phyloP scores from a whole-genome alignment of 305 asterid species.

The Nicotiana rustica region DNA sequence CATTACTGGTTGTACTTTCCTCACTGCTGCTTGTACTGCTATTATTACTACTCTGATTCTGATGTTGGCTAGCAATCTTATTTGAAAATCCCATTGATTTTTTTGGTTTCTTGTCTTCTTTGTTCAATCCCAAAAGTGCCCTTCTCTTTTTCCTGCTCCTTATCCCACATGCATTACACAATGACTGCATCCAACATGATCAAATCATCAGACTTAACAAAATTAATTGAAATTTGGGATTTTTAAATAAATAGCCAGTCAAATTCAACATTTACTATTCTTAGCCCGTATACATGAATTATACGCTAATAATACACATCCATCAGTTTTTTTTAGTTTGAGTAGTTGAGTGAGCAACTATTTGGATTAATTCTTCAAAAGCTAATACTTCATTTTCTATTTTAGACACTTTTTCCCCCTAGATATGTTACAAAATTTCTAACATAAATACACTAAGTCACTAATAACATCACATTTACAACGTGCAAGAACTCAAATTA shows the following conservation, averaged over 20 bases:
- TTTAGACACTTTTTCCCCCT: too few relatives aligned
- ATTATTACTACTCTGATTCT: slow-evolving; percentile 49
- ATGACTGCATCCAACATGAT: slow-evolving; percentile 59
- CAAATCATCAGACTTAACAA: background rate
- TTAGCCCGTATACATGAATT: too few relatives aligned
- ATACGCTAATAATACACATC: too few relatives aligned
- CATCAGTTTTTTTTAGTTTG: too few relatives aligned
- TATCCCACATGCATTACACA: slow-evolving; percentile 97
- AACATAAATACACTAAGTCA: background rate
- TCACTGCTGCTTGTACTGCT: slow-evolving; percentile 58
- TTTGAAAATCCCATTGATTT: slow-evolving; percentile 43
- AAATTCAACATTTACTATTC: too few relatives aligned
- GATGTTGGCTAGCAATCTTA: slow-evolving; percentile 23
- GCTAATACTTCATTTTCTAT: background rate
- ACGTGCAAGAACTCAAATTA: background rate
- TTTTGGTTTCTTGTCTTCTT: slow-evolving; percentile 77
- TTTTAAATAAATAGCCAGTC: too few relatives aligned
- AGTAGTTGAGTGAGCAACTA: too few relatives aligned
- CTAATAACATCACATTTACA: background rate
- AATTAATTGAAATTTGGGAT: too few relatives aligned
- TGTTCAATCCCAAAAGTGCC: slow-evolving; percentile 74
- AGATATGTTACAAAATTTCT: background rate
- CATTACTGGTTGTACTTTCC: background rate
- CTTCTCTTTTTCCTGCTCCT: slow-evolving; percentile 90
- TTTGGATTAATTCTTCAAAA: too few relatives aligned